Percentiles rank a stretch among this genome's conserved stretches.
Conservation (phyloP, 345 rosid species). For the Aethionema arabicum region DNA sequence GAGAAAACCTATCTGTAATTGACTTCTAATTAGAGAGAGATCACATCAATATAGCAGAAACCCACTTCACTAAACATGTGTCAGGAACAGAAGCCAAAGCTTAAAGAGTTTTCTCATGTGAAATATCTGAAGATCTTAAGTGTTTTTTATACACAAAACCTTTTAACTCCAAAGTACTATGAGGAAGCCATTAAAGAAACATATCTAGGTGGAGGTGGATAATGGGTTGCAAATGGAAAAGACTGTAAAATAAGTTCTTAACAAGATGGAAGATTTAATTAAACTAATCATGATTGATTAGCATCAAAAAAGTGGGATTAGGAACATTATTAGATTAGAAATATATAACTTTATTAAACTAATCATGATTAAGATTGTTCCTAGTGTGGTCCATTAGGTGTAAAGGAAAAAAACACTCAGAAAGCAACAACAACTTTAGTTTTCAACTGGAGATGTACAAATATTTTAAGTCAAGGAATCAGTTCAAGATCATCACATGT, state of each 20-base stretch:
- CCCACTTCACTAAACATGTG: conserved; percentile 35
- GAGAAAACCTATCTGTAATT: conserved; percentile 27
- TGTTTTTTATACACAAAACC: conserved; percentile 36
- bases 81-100: conserved; percentile 30
- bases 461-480: conserved; percentile 30
- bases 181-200: conserved; percentile 37
- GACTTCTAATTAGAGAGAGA: conserved; percentile 23
- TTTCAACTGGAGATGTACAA: conserved; percentile 33
- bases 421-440: conserved; percentile 33
- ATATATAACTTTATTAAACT: conserved; percentile 26
- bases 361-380: conserved; percentile 40
- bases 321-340: conserved; percentile 23
- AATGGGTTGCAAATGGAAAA: conserved; percentile 37
- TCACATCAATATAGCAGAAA: conserved; percentile 27
- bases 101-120: conserved; percentile 27
- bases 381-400: conserved; percentile 37
- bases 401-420: conserved; percentile 32
- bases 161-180: conserved; percentile 28
- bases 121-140: conserved; percentile 27
- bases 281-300: conserved; percentile 34
- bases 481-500: conserved; percentile 37
- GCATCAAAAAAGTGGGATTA: conserved; percentile 35
- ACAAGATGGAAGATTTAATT: conserved; percentile 28
- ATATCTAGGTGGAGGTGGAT: conserved; percentile 37
- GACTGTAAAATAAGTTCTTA: conserved; percentile 14